Evolutionary conservation across 176 grass and related monocot genomes (phyloP).

Genomic region (Bothriochloa decipiens): DNA sequence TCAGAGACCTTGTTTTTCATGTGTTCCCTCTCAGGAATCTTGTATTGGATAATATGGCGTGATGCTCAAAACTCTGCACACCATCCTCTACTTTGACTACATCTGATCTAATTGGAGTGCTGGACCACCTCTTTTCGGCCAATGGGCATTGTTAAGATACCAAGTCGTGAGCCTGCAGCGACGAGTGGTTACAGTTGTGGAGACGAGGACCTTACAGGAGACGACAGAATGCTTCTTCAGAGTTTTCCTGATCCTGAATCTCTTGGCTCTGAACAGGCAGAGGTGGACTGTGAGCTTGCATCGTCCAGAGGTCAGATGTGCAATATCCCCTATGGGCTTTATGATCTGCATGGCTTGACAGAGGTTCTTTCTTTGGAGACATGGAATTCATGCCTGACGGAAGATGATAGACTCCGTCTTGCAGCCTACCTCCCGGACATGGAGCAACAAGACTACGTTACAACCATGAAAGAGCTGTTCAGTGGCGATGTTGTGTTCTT

Average conservation of each 20-base stretch:
- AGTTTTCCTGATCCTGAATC: conserved; percentile 44
- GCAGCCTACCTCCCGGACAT: conserved; percentile 77
- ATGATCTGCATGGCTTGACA: conserved; percentile 65
- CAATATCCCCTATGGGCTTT: conserved; percentile 81
- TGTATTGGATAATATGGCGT: conserved; percentile 23
- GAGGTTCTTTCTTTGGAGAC: conserved; percentile 74
- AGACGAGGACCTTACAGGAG: conserved; percentile 48
- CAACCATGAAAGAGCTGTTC: conserved; percentile 68
- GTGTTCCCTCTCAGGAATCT: conserved; percentile 36
- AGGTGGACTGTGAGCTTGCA: conserved; percentile 72
- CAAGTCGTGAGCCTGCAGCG: background rate
- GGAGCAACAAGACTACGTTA: conserved; percentile 61
- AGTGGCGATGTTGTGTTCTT: conserved; percentile 66
- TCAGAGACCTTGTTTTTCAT: conserved; percentile 3
- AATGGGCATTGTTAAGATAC: conserved; percentile 79
- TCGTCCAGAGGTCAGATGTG: conserved; percentile 56
- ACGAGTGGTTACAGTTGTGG: conserved; percentile 19
- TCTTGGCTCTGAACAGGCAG: conserved; percentile 52
- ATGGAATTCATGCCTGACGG: conserved; percentile 81
- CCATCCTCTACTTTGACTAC: conserved; percentile 31
- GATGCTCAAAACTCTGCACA: background rate
- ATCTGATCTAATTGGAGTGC: conserved; percentile 1
- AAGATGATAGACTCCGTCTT: conserved; percentile 73
- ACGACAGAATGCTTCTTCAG: conserved; percentile 52
- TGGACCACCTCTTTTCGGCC: background rate